phyloP scores from a whole-genome alignment of 805 yeast genomes.

The Schwanniomyces vanrijiae region DNA sequence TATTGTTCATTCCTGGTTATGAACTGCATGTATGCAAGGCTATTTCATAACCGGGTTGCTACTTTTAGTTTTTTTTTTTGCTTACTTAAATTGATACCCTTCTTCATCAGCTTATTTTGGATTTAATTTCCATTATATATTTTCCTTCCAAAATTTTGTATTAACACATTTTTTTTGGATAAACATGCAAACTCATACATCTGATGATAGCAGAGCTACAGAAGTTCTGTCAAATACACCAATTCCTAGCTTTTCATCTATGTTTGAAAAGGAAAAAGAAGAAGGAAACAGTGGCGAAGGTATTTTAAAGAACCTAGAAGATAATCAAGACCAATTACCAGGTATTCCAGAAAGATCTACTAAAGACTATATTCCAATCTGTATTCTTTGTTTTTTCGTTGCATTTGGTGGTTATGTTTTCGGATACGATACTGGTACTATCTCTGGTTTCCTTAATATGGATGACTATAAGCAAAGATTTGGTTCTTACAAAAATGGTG shows the following conservation, averaged over 20 bases:
- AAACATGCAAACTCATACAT: not conserved
- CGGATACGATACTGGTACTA: slow-evolving; percentile 79
- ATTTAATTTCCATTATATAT: no score
- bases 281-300: not conserved
- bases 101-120: no score
- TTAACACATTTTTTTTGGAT: not conserved
- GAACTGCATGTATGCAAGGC: no score
- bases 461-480: slow-evolving; percentile 51
- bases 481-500: slow-evolving; percentile 46
- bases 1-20: no score
- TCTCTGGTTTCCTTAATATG: slow-evolving; percentile 70
- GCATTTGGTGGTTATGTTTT: slow-evolving; percentile 78
- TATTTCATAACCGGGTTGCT: no score
- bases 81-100: no score
- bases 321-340: slow-evolving; percentile 5
- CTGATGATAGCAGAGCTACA: not conserved
- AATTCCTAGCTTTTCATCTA: not conserved
- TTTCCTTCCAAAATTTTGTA: not conserved
- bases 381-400: slow-evolving; percentile 49
- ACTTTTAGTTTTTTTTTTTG: no score
- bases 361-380: slow-evolving; percentile 30
- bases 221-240: not conserved
- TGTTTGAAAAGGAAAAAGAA: not conserved
- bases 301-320: not conserved
- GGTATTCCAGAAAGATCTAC: slow-evolving; percentile 21